phyloP scores from a whole-genome alignment of 164 flowering plant genomes.

The Chimonanthus praecox region DNA sequence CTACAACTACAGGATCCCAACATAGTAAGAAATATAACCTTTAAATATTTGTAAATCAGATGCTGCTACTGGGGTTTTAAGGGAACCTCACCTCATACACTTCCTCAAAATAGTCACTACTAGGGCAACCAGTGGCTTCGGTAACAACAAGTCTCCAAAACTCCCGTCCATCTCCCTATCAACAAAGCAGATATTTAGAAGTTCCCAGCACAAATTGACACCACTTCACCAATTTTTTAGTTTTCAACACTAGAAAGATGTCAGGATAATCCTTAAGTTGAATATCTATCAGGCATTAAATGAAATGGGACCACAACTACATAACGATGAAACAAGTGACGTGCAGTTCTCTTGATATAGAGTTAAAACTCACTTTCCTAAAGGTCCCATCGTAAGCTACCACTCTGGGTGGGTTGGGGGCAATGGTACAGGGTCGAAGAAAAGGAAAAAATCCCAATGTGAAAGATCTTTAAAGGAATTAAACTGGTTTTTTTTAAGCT shows the following conservation, averaged over 20 bases:
- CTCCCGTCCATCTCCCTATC: conserved; percentile 88
- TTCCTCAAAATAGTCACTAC: conserved; percentile 81
- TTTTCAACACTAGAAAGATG: background rate
- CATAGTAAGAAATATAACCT: background rate
- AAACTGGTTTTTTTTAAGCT: too few species aligned
- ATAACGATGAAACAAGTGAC: background rate
- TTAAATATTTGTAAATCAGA: background rate
- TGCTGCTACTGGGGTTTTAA: background rate
- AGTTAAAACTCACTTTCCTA: too few species aligned
- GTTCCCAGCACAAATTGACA: background rate
- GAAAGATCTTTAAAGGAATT: too few species aligned
- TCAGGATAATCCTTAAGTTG: background rate
- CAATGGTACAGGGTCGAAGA: too few species aligned
- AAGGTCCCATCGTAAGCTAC: too few species aligned
- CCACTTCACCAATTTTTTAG: background rate
- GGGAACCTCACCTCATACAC: conserved; percentile 65
- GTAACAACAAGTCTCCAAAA: conserved; percentile 92
- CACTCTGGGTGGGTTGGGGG: too few species aligned
- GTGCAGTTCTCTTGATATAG: too few species aligned
- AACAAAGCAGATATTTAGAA: background rate
- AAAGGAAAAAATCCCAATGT: too few species aligned
- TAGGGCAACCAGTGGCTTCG: conserved; percentile 83
- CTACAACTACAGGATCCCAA: background rate
- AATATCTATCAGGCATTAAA: background rate
- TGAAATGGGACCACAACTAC: background rate